phyloP scores from a whole-genome alignment of 2,329 filamentous ascomycete genomes.

The Penicillium nordicum region DNA sequence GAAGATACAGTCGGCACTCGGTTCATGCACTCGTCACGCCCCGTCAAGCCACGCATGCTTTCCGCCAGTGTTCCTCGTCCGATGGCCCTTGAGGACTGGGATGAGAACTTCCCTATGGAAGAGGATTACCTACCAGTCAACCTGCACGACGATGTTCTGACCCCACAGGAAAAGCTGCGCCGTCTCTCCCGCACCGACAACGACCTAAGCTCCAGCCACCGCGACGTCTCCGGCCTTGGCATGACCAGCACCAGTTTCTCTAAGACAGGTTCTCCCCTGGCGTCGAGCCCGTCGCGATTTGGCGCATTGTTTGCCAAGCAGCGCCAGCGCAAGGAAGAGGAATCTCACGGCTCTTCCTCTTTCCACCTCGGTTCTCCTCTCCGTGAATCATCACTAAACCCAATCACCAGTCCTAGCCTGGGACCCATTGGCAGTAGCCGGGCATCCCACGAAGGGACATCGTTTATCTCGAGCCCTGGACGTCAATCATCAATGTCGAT shows the following conservation, averaged over 20 bases:
- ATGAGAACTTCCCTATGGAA: constrained; percentile 72
- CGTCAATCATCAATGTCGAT: constrained; percentile 59
- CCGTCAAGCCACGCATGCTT: constrained; percentile 55
- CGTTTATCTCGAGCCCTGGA: constrained; percentile 54
- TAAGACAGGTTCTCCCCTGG: constrained; percentile 55
- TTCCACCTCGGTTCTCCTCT: constrained; percentile 65
- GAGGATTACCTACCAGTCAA: constrained; percentile 81
- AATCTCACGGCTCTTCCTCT: constrained; percentile 48
- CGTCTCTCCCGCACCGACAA: constrained; percentile 58
- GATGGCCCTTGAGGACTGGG: constrained; percentile 55
- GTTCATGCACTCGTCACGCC: constrained; percentile 64
- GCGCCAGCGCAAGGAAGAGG: constrained; percentile 51
- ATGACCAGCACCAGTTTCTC: constrained; percentile 48
- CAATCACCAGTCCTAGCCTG: constrained; percentile 50
- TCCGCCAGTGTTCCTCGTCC: constrained; percentile 59
- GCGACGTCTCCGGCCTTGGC: constrained; percentile 51
- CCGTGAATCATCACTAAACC: constrained; percentile 57
- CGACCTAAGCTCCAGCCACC: constrained; percentile 47
- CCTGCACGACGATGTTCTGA: constrained; percentile 61
- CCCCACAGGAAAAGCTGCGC: constrained; percentile 59
- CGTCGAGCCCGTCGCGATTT: constrained; percentile 61
- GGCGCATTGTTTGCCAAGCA: constrained; percentile 56
- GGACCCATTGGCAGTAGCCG: constrained; percentile 50
- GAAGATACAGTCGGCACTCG: constrained; percentile 66
- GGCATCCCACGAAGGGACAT: constrained; percentile 47